Conservation (phyloP, 495 filamentous ascomycete species). For the Filosporella fistucella region DNA sequence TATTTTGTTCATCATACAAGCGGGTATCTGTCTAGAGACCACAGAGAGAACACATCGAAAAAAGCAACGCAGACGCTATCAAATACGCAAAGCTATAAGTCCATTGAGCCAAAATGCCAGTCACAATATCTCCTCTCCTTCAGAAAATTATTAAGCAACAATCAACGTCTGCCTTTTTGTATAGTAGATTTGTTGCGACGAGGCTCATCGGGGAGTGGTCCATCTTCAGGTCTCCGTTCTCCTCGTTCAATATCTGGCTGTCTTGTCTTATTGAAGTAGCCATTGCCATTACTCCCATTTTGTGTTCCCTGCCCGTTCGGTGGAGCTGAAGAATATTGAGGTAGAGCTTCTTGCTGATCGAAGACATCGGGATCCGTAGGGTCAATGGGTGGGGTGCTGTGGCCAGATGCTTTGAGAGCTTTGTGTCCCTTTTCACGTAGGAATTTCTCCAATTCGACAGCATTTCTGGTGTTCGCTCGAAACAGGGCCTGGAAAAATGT, state of each 20-base stretch:
- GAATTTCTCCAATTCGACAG: conserved; percentile 66
- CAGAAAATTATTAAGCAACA: no score
- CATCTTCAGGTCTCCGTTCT: no score
- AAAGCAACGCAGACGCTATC: no score
- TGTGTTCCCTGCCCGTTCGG: conserved; percentile 11
- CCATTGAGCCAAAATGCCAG: no score
- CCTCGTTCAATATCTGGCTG: conserved; percentile 35
- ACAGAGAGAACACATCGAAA: no score
- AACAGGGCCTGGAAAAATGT: conserved; percentile 22
- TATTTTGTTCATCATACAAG: no score
- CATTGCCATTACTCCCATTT: conserved; percentile 17
- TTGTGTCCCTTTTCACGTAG: conserved; percentile 55
- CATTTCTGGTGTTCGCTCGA: conserved; percentile 72
- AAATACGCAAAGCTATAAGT: no score
- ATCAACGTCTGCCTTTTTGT: conserved; percentile 14
- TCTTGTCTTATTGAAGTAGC: conserved; percentile 32
- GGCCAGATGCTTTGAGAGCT: conserved; percentile 34
- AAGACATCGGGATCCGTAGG: conserved; percentile 38
- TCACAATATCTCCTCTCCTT: no score
- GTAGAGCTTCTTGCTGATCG: conserved; percentile 24
- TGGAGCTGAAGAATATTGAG: conserved; percentile 6
- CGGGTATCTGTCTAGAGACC: no score
- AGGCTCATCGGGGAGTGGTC: conserved; percentile 4
- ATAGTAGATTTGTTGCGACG: conserved; percentile 1
- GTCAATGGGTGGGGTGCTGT: conserved; percentile 21